phyloP scores from a whole-genome alignment of 179 eudicot genomes.

The Amaranthus tricolor region DNA sequence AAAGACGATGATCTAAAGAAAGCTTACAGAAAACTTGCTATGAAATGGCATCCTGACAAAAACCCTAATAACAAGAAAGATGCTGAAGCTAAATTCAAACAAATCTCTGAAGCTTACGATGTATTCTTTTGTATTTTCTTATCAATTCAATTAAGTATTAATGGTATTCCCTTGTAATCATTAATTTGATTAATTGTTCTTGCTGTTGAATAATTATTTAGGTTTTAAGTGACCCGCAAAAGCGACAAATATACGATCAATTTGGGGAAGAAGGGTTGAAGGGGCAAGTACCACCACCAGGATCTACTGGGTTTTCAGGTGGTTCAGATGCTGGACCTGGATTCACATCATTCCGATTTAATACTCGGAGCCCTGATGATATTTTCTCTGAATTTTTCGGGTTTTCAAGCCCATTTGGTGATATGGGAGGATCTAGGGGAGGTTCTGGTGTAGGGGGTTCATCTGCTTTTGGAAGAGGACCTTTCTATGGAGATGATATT shows the following conservation, averaged over 20 bases:
- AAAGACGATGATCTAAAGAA: conserved; percentile 83
- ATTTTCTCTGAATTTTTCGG: conserved; percentile 51
- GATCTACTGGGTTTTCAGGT: conserved; percentile 47
- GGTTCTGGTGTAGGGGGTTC: conserved; percentile 27
- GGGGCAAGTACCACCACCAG: conserved; percentile 72
- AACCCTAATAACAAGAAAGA: conserved; percentile 32
- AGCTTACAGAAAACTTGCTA: conserved; percentile 81
- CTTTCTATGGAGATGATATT: conserved; percentile 65
- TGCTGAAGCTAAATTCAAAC: conserved; percentile 83
- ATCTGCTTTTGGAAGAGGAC: conserved; percentile 32
- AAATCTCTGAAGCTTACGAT: conserved; percentile 87
- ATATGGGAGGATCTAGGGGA: conserved; percentile 45
- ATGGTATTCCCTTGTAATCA: background rate
- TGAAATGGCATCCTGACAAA: conserved; percentile 5
- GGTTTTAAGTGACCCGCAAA: conserved; percentile 87
- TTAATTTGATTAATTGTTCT: background rate
- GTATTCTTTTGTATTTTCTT: conserved; percentile 28
- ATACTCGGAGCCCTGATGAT: conserved; percentile 69
- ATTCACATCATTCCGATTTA: conserved; percentile 44
- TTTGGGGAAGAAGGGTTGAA: conserved; percentile 83
- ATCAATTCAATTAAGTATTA: background rate
- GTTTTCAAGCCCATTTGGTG: conserved; percentile 53
- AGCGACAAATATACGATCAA: conserved; percentile 73
- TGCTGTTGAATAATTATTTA: conserved; percentile 15
- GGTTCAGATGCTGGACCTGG: conserved; percentile 41